Evolutionary conservation across 768 basidiomycete genomes (phyloP).

Genomic region (Saitozyma podzolica): DNA sequence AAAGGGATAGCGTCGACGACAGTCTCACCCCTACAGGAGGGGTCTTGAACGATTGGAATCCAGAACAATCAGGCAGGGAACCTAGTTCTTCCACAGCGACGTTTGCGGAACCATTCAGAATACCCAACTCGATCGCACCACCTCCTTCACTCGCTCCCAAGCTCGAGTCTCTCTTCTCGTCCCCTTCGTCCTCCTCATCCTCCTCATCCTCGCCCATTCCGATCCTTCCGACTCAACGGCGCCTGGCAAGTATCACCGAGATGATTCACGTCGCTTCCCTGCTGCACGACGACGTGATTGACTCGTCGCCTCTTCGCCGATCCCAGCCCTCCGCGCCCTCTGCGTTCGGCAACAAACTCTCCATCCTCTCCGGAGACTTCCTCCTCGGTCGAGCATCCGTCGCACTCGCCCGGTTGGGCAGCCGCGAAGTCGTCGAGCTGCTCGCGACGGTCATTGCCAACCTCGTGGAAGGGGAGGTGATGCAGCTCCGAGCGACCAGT

Average conservation of each 20-base stretch:
- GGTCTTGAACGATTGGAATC: conserved; percentile 88
- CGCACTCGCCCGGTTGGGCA: conserved; percentile 80
- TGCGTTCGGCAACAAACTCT: conserved; percentile 86
- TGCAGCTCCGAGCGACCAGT: conserved; percentile 62
- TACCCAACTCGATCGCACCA: conserved; percentile 16
- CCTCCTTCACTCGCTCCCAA: conserved; percentile 11
- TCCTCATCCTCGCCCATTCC: conserved; percentile 44
- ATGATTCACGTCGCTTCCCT: conserved; percentile 97
- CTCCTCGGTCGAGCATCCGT: conserved; percentile 86
- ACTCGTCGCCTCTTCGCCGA: conserved; percentile 70
- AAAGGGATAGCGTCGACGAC: conserved; percentile 65
- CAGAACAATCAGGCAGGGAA: conserved; percentile 53
- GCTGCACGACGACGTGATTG: conserved; percentile 87
- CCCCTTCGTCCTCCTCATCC: conserved; percentile 46
- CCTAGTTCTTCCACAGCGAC: conserved; percentile 14
- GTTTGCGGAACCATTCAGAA: conserved; percentile 45
- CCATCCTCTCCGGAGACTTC: conserved; percentile 93
- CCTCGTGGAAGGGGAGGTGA: conserved; percentile 92
- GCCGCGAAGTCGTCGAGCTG: conserved; percentile 86
- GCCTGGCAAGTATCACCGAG: conserved; percentile 93
- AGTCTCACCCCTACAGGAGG: conserved; percentile 72
- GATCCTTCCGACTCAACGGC: conserved; percentile 81
- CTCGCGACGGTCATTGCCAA: conserved; percentile 89
- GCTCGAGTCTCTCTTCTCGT: conserved; percentile 8
- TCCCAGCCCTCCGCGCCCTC: conserved; percentile 67